Evolutionary conservation across 169 alveolate genomes (phyloP).

Genomic region (Plasmodium reichenowi): DNA sequence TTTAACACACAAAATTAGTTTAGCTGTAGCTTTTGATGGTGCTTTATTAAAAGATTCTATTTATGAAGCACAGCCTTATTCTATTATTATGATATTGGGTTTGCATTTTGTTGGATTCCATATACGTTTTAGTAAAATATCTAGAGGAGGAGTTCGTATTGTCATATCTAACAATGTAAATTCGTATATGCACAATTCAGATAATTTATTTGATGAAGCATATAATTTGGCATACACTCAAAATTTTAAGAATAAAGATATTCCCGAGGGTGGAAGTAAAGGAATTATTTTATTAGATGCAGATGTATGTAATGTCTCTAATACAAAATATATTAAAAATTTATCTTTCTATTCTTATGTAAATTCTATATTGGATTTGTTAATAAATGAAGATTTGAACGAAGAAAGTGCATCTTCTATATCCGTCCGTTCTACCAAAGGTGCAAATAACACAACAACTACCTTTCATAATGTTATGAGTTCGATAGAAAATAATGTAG

Average conservation of each 20-base stretch:
- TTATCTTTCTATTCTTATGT: constrained; percentile 63
- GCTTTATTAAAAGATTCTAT: constrained; percentile 78
- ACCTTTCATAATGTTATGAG: not conserved
- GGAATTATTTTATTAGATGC: constrained; percentile 87
- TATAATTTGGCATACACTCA: constrained; percentile 88
- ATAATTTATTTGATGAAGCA: constrained; percentile 87
- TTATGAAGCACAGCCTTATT: constrained; percentile 84
- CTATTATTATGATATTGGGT: constrained; percentile 86
- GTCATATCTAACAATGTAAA: constrained; percentile 85
- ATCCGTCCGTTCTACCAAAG: not conserved
- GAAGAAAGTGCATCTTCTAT: not conserved
- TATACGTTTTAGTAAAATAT: constrained; percentile 85
- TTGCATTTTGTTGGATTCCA: constrained; percentile 89
- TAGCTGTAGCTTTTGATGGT: constrained; percentile 83
- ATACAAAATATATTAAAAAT: constrained; percentile 56
- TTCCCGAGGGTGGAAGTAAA: constrained; percentile 90
- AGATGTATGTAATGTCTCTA: constrained; percentile 33
- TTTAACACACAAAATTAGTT: constrained; percentile 78
- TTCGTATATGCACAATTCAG: constrained; percentile 83
- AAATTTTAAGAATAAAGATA: constrained; percentile 88
- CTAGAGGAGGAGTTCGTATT: constrained; percentile 89
- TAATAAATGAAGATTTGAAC: not conserved
- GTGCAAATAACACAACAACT: not conserved
- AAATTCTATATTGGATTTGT: constrained; percentile 37
- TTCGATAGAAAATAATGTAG: too few species aligned